A percentile compares a stretch with the other conserved stretches of the same genome.
phyloP scores from a whole-genome alignment of 2,329 filamentous ascomycete genomes.

The Apiospora pterosperma region DNA sequence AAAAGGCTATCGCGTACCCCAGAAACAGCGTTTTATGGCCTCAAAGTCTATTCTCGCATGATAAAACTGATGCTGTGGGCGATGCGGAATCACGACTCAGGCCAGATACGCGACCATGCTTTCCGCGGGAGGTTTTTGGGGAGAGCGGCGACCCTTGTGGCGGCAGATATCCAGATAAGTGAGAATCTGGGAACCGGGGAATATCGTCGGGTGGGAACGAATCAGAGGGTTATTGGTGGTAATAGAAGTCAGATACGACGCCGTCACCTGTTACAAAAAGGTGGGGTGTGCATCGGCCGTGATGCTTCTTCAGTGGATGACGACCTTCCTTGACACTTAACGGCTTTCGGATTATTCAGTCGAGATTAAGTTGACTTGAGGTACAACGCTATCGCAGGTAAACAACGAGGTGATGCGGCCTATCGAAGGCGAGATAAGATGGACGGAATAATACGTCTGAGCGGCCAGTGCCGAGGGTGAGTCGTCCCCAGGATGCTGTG shows the following conservation, averaged over 20 bases:
- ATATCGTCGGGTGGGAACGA: not conserved
- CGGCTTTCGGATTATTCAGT: not conserved
- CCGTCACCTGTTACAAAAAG: conserved; percentile 4
- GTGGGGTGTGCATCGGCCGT: not conserved
- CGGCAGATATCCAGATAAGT: not conserved
- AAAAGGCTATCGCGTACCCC: not conserved
- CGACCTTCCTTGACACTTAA: not conserved
- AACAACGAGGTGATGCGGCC: not conserved
- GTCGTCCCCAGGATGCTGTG: conserved; percentile 14
- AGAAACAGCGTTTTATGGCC: not conserved
- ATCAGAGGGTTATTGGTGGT: conserved; percentile 8
- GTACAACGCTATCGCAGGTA: not conserved
- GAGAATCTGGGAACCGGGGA: not conserved
- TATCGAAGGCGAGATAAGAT: conserved; percentile 5
- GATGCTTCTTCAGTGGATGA: not conserved
- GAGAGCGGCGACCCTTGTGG: not conserved
- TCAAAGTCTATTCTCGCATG: not conserved
- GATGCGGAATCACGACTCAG: not conserved
- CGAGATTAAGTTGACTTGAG: not conserved
- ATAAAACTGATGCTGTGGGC: not conserved
- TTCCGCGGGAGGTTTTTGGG: not conserved
- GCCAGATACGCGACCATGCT: not conserved
- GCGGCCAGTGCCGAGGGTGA: conserved; percentile 11
- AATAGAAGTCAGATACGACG: not conserved
- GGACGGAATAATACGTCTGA: conserved; percentile 13